Evolutionary conservation across 2,329 filamentous ascomycete species (phyloP), one percentile per base, ranked within the genome.

Genomic region (Ophiostoma sp.): DNA sequence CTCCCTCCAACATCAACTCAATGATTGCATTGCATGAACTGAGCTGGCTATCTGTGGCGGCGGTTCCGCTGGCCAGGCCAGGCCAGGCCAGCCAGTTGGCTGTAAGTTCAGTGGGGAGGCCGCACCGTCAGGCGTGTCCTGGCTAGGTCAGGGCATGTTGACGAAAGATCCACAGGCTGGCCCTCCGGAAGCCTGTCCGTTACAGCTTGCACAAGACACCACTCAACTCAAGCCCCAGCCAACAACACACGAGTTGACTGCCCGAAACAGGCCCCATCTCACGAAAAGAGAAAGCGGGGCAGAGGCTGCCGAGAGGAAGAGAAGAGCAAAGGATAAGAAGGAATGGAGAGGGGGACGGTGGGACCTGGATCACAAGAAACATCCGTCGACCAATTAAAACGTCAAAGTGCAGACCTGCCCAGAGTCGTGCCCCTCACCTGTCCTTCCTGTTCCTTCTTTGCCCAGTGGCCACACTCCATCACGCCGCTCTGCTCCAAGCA

Each of bases 311-410:
- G 45, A 31, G 17, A 69, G 50, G 48, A 11, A 31, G 31, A 31
- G 31, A 25, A 19, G 48, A 8, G 36, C 15, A 42, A 17, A 59
- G 68, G 31, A 57, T 6, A 19, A 59, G 50, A 55, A 12, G 7
- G 50, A 39, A 42, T 52, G 12, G 25, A 39, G n/a, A 42, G 55
- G 55, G 22, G 12, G 8, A 31, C 5, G 7, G 17, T 7, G 15
- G 19, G 3, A 55, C 17, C 31, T 69, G 66, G 19, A 69, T 69
- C 66, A 69, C 66, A 69, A 19, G 8, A 52, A 57, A 15, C 45
- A 15, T 2, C 9, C n/a, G 28, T 55, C 66, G 48, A 15, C 66
- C 48, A 69, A 69, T 69, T n/a, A 69, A 55, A 57, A 39, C 12
- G 25, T 19, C 31, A 33, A 69, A 55, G 48, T 57, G 68, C 68